These are phyloP conservation scores for Scenedesmus sp. DNA, from an alignment of 163 green algal species.

Conservation along the genomic window DNA sequence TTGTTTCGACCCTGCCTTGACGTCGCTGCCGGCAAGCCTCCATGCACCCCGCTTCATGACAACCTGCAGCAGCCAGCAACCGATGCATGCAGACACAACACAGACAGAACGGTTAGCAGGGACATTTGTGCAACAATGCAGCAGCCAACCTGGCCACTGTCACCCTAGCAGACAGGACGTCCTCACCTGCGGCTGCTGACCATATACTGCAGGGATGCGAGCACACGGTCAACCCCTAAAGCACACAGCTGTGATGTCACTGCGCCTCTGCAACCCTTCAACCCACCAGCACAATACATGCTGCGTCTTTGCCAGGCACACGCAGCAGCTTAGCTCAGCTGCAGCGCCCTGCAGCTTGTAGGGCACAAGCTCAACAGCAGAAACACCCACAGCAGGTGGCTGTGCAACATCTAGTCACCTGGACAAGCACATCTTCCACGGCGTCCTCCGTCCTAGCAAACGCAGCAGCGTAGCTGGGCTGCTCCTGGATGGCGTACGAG, in stretches of 20 bases:
- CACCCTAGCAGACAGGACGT: too few species aligned
- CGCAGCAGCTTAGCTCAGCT: not conserved
- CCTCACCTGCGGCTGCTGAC: not conserved
- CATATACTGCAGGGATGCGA: not conserved
- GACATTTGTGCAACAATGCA: not conserved
- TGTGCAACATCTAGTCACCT: too few species aligned
- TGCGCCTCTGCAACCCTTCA: not conserved
- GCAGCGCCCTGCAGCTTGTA: too few species aligned
- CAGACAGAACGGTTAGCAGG: not conserved
- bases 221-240: not conserved
- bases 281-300: not conserved
- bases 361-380: not conserved
- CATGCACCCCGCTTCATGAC: conserved; percentile 25
- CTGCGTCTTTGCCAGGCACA: not conserved
- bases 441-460: conserved; percentile 20
- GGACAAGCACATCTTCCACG: conserved; percentile 26
- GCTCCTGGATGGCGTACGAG: conserved; percentile 52
- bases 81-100: not conserved
- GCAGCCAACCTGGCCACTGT: too few species aligned
- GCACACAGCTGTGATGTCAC: not conserved
- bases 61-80: conserved; percentile 15
- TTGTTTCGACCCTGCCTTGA: not conserved
- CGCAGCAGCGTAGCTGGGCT: conserved; percentile 42
- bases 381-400: too few species aligned
- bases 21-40: conserved; percentile 2